Evolutionary conservation across 129 eudicot genomes (phyloP).

Genomic region (sunflower (Helianthus annuus)): HanXRQr2.0-SUNRISE NC_035435.2:38000996-38001495

Average conservation of each 20-base stretch:
- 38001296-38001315: conserved; percentile 55
- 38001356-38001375: conserved; percentile 71
- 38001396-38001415: conserved; percentile 67
- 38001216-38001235: conserved; percentile 70
- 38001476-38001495: conserved; percentile 61
- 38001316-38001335: conserved; percentile 90
- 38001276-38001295: conserved; percentile 49
- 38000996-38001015: no score
- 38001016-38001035: no score
- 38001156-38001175: no score
- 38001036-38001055: no score
- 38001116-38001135: no score
- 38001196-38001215: conserved; percentile 32
- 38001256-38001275: conserved; percentile 37
- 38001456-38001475: conserved; percentile 86
- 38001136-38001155: no score
- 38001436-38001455: conserved; percentile 48
- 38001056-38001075: no score
- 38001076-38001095: no score
- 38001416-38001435: conserved; percentile 71
- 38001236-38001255: conserved; percentile 50
- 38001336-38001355: conserved; percentile 67
- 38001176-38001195: no score
- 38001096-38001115: no score
- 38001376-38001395: conserved; percentile 46